These are phyloP conservation scores for Nyctanthes arbortristis DNA, from an alignment of 257 asterid species.

Conservation along the genomic window DNA sequence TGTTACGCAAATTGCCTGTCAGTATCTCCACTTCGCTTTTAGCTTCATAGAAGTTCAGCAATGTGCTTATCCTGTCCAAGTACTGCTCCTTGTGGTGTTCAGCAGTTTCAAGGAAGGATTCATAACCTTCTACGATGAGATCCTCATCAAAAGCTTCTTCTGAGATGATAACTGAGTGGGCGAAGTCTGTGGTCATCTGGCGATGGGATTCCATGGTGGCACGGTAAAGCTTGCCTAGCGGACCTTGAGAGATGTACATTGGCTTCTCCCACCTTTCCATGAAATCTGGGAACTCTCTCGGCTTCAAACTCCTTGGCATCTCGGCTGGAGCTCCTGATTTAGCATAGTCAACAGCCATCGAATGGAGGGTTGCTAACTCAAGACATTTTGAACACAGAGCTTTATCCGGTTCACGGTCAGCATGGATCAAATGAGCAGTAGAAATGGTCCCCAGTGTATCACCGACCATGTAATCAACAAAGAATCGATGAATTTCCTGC, in stretches of 20 bases:
- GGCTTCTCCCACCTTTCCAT: conserved; percentile 93
- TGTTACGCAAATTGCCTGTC: conserved; percentile 68
- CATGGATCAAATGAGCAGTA: conserved; percentile 82
- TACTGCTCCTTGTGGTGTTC: conserved; percentile 62
- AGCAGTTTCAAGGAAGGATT: conserved; percentile 50
- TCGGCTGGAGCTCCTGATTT: conserved; percentile 95
- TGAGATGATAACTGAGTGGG: conserved; percentile 22
- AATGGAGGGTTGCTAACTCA: conserved; percentile 81
- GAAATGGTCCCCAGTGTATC: conserved; percentile 91
- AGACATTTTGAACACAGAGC: conserved; percentile 80
- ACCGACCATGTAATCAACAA: conserved; percentile 82
- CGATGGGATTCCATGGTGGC: conserved; percentile 42
- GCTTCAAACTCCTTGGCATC: conserved; percentile 77
- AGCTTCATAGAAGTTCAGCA: conserved; percentile 68
- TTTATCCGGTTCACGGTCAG: conserved; percentile 82
- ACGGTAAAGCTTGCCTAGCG: conserved; percentile 81
- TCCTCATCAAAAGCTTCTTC: conserved; percentile 59
- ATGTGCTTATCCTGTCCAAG: conserved; percentile 49
- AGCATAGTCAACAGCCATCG: conserved; percentile 98
- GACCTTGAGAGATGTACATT: conserved; percentile 65
- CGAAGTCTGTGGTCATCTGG: conserved; percentile 26
- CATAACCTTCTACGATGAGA: conserved; percentile 65
- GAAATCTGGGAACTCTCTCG: conserved; percentile 86
- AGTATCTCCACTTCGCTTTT: conserved; percentile 79
- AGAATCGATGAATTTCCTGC: conserved; percentile 91